A percentile compares a stretch with the other conserved stretches of the same genome.
These are phyloP conservation scores for Termitomyces sp. DNA, from an alignment of 768 basidiomycete species.

Conservation along the genomic window DNA sequence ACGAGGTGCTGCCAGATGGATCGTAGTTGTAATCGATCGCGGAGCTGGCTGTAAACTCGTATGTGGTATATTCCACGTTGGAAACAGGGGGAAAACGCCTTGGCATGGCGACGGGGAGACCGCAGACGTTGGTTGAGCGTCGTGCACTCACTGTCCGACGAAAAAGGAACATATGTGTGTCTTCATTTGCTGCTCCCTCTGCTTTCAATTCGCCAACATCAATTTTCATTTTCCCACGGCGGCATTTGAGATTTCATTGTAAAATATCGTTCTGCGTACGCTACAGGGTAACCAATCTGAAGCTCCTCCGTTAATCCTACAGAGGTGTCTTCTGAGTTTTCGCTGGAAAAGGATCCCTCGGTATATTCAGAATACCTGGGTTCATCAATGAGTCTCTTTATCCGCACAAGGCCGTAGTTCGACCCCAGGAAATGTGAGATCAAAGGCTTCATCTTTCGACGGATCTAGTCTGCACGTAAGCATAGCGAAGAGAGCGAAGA, in stretches of 20 bases:
- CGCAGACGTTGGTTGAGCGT: neutral
- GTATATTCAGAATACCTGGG: neutral
- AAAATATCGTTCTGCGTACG: too few species aligned
- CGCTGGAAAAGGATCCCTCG: neutral
- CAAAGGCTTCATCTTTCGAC: neutral
- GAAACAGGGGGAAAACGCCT: neutral
- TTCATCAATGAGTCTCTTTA: neutral
- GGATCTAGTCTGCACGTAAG: neutral
- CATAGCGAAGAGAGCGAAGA: neutral
- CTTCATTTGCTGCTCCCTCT: neutral
- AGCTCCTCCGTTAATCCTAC: neutral
- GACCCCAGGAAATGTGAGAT: neutral
- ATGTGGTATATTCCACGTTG: slow-evolving; percentile 2
- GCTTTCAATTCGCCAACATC: neutral
- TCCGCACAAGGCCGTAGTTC: neutral
- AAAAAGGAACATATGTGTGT: neutral
- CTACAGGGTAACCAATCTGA: too few species aligned
- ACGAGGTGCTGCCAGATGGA: slow-evolving; percentile 11
- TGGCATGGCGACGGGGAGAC: neutral
- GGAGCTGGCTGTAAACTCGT: slow-evolving; percentile 11
- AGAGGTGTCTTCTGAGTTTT: neutral
- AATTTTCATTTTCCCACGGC: neutral
- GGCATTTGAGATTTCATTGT: too few species aligned
- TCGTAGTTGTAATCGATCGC: slow-evolving; percentile 24
- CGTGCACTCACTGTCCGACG: neutral